Evolutionary conservation across 441 rosid species (phyloP).

Genomic region (Pelargonium cotyledonis): DNA sequence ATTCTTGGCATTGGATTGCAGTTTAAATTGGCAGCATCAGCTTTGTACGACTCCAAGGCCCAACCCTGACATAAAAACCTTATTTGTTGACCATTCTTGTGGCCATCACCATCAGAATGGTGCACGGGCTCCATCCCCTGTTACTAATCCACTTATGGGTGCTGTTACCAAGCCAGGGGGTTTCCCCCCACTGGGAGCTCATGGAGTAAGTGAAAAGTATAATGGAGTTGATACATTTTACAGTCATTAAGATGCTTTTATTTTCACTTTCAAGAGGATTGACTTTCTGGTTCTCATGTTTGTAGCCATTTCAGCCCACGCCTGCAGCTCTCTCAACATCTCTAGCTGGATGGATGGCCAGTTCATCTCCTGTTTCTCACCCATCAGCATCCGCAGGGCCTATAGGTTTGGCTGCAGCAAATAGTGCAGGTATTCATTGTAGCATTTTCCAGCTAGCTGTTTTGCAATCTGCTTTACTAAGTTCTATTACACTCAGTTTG

Average conservation of each 20-base stretch:
- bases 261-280: constrained; percentile 11
- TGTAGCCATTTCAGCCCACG: constrained; percentile 66
- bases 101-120: constrained; percentile 38
- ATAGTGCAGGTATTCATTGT: constrained; percentile 40
- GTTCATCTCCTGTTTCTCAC: constrained; percentile 55
- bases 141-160: constrained; percentile 62
- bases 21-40: constrained; percentile 88
- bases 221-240: constrained; percentile 5
- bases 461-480: background rate
- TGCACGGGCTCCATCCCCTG: constrained; percentile 36
- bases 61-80: constrained; percentile 75
- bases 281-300: constrained; percentile 12
- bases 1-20: constrained; percentile 27
- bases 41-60: constrained; percentile 75
- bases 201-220: constrained; percentile 49
- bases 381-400: constrained; percentile 67
- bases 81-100: constrained; percentile 72
- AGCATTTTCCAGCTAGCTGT: no score
- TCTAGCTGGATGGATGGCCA: constrained; percentile 84
- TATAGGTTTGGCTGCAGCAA: constrained; percentile 47
- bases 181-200: constrained; percentile 53
- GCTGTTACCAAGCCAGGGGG: constrained; percentile 54
- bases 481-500: background rate
- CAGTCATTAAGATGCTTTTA: constrained; percentile 13
- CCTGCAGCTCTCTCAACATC: constrained; percentile 62